Evolutionary conservation across 1,139 yeast genomes (phyloP).

Genomic region (Sugiyamaella neomexicana): DNA sequence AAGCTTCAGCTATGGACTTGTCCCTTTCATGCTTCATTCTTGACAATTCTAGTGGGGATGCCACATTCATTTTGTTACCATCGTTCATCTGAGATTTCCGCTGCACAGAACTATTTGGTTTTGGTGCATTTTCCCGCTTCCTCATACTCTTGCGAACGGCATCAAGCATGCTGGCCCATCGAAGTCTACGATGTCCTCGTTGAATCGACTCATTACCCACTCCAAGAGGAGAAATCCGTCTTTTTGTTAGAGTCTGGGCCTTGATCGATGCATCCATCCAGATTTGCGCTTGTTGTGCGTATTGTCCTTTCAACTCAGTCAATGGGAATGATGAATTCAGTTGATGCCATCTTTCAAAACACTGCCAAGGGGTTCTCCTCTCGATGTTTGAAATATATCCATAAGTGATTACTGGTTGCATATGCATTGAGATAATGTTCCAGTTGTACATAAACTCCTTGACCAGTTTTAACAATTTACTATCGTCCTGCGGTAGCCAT

Average conservation of each 20-base stretch:
- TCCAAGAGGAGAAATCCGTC: constrained; percentile 88
- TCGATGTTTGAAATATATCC: constrained; percentile 85
- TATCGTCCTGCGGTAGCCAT: constrained; percentile 95
- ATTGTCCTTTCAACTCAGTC: constrained; percentile 82
- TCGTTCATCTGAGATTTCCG: constrained; percentile 38
- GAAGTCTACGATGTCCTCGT: constrained; percentile 81
- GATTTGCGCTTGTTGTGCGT: constrained; percentile 79
- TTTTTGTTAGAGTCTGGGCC: constrained; percentile 81
- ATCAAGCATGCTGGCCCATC: constrained; percentile 98
- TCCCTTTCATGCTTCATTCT: constrained; percentile 82
- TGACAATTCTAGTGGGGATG: constrained; percentile 82
- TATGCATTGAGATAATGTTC: constrained; percentile 84
- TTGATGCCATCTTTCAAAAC: constrained; percentile 94
- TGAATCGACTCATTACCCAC: constrained; percentile 89
- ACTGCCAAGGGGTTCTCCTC: constrained; percentile 97
- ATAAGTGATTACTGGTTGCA: constrained; percentile 63
- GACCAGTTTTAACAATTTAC: constrained; percentile 71
- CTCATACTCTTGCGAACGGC: constrained; percentile 89
- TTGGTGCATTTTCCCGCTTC: constrained; percentile 72
- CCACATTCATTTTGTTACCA: constrained; percentile 39
- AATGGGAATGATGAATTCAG: constrained; percentile 84
- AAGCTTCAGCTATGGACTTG: constrained; percentile 74
- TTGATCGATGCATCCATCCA: constrained; percentile 92
- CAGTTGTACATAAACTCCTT: constrained; percentile 90
- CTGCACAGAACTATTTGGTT: constrained; percentile 46